Percentiles rank a stretch among this genome's conserved stretches.
Evolutionary conservation across 768 basidiomycete species (phyloP).

Genomic region (Lyophyllum semitale): DNA sequence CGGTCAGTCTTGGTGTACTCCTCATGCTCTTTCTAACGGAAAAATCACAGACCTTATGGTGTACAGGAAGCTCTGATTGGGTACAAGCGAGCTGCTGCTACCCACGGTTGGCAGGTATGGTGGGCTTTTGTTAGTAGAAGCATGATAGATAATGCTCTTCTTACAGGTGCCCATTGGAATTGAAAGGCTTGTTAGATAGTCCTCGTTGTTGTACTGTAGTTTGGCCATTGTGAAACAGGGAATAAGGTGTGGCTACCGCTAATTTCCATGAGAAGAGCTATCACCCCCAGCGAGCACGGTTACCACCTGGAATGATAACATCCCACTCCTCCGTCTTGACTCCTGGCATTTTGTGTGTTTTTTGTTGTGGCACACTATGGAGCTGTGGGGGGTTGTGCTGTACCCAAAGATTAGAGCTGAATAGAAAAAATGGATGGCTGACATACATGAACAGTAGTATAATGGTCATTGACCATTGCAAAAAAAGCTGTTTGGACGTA

Average conservation of each 20-base stretch:
- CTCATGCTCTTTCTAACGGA: background rate
- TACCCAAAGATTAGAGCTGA: background rate
- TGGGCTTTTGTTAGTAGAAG: background rate
- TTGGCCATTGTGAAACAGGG: too few species aligned
- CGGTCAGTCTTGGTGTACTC: conserved; percentile 28
- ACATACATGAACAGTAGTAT: conserved; percentile 12
- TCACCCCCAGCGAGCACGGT: too few species aligned
- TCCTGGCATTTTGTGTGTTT: background rate
- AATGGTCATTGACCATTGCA: conserved; percentile 31
- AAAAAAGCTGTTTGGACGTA: conserved; percentile 22
- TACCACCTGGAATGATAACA: too few species aligned
- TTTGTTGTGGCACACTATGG: background rate
- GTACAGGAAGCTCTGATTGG: conserved; percentile 63
- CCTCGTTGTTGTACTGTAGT: background rate
- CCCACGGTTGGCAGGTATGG: conserved; percentile 67
- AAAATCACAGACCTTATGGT: conserved; percentile 39
- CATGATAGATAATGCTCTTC: background rate
- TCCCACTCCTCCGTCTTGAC: background rate
- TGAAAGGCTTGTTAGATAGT: conserved; percentile 6
- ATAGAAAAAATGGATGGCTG: background rate
- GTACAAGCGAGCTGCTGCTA: conserved; percentile 62
- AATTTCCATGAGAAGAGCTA: too few species aligned
- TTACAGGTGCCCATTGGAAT: conserved; percentile 1
- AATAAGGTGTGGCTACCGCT: background rate
- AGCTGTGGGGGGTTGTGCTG: background rate